Evolutionary conservation across 1,139 yeast species (phyloP), one percentile per base, ranked within the genome.

Genomic region (Suhomyces terraborum): DNA sequence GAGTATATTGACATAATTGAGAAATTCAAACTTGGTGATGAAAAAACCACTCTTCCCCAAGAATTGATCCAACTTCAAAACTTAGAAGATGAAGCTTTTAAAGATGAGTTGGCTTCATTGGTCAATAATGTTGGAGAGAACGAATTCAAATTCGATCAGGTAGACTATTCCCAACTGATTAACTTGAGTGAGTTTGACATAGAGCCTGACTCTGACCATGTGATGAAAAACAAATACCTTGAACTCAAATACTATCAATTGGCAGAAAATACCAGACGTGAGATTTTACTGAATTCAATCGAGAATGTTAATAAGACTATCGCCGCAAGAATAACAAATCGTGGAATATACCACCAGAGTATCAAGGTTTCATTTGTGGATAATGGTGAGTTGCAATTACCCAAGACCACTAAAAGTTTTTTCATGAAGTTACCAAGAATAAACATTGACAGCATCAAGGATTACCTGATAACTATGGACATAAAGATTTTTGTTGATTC

Each of bases 181-280:
- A 28, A 37, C 8, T 28, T 34, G 4, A 49, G 40, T 24, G 38
- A 37, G 9, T 36, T 24, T 21, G 39, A 39, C 4, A 26, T 38
- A 6, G 46, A 39, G 5, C 41, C 59, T 1, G 57, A 51, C 1
- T 23, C 40, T 8, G 43, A 43, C 17, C 29, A 35, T 7, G 37
- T 35, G 34, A 59, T 52, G 9, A 55, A 46, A 7, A 48, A 45
- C 48, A 49, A 48, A 45, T 53, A 34, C 36, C 49, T 58, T 35
- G 78, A 62, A 55, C 59, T 49, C 52, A 53, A 61, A 24, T 81
- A 67, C 53, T 88, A 88, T 56, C 72, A 66, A 1, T 61, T 67
- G 32, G 96, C 96, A 0, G 95, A 88, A 53, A 51, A 56, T 1
- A 55, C 82, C 10, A 73, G 96, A 48, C 66, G 72, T 19, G 73